Percentiles rank a stretch among this genome's conserved stretches.
Conservation (phyloP, 139 green algal species). For the Coccomyxa sp. region DNA sequence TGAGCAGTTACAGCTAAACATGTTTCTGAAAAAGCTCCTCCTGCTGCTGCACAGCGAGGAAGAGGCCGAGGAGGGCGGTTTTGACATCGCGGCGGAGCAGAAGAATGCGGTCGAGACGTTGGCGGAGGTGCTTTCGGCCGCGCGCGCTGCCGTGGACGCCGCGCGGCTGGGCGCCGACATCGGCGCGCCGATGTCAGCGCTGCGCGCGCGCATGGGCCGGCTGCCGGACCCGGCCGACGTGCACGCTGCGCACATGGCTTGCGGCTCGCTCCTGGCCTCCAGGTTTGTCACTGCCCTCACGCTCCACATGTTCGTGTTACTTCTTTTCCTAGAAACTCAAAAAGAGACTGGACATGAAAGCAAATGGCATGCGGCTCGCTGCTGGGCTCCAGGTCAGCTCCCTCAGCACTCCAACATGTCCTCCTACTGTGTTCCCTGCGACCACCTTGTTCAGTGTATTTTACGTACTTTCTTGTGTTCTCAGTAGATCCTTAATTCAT, state of each 20-base stretch:
- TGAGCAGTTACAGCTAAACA: no score
- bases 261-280: conserved; percentile 41
- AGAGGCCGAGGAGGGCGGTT: neutral
- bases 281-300: neutral
- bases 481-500: no score
- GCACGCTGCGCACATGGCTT: conserved; percentile 59
- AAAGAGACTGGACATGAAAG: neutral
- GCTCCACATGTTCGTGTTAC: neutral
- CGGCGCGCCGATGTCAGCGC: no score
- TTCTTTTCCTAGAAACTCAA: neutral
- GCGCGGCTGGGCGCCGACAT: neutral
- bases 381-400: conserved; percentile 7
- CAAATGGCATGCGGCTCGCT: conserved; percentile 65
- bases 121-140: neutral
- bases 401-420: no score
- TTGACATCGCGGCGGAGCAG: conserved; percentile 5
- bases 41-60: no score
- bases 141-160: neutral
- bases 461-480: no score
- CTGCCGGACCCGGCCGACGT: conserved; percentile 2
- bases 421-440: no score
- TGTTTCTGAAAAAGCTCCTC: no score
- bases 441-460: no score
- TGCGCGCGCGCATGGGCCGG: neutral
- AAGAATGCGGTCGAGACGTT: neutral